These are phyloP conservation scores for Linaria vulgaris DNA, from an alignment of 257 asterid species.

Conservation along the genomic window DNA sequence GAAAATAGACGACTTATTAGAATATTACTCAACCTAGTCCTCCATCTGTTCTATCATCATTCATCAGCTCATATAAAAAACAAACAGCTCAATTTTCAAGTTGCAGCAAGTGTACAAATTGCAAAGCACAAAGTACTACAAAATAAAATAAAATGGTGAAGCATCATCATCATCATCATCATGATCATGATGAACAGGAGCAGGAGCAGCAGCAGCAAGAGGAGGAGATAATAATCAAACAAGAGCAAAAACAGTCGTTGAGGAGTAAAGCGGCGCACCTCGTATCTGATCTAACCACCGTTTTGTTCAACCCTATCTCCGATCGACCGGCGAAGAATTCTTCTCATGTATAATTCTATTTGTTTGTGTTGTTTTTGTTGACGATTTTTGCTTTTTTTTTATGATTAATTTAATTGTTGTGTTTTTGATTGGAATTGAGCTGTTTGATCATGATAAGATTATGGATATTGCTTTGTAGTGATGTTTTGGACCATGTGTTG, in stretches of 20 bases:
- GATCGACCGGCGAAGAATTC: conserved; percentile 62
- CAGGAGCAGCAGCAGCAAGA: conserved; percentile 39
- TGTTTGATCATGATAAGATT: conserved; percentile 15
- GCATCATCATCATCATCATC: too few species aligned
- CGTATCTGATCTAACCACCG: conserved; percentile 89
- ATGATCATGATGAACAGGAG: too few species aligned
- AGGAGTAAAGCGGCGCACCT: conserved; percentile 93
- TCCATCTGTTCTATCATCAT: too few species aligned
- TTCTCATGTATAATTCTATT: conserved; percentile 37
- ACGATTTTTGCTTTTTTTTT: not conserved
- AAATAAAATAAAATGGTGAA: conserved; percentile 33
- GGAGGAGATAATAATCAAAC: conserved; percentile 16
- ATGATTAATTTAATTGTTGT: not conserved
- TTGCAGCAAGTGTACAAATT: not conserved
- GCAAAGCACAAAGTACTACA: too few species aligned
- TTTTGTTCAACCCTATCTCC: conserved; percentile 79
- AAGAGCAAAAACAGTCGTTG: conserved; percentile 41
- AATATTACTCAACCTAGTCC: too few species aligned
- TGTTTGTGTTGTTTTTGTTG: not conserved
- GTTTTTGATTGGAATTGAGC: conserved; percentile 20
- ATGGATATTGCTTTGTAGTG: conserved; percentile 3
- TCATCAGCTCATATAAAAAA: too few species aligned
- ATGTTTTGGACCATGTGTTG: conserved; percentile 12
- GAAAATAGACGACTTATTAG: too few species aligned
- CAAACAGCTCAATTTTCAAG: too few species aligned